Percentiles rank a stretch among this genome's conserved stretches.
These are phyloP conservation scores for Samsoniella hepiali DNA, from an alignment of 2,329 filamentous ascomycete species.

Conservation along the genomic window DNA sequence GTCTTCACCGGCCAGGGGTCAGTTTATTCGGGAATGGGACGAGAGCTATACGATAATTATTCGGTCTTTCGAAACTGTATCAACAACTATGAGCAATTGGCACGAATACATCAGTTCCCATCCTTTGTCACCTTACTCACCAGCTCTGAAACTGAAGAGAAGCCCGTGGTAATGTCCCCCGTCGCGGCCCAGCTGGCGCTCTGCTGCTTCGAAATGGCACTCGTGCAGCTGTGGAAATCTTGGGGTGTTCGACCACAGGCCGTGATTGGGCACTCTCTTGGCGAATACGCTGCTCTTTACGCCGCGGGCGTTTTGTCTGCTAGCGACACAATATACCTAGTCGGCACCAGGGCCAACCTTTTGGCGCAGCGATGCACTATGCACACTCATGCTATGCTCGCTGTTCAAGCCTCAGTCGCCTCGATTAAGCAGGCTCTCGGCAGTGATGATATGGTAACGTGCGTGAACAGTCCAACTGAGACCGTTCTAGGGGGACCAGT, in stretches of 20 bases:
- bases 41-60: conserved; percentile 47
- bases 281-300: conserved; percentile 40
- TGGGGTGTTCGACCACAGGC: conserved; percentile 52
- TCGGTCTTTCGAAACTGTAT: conserved; percentile 49
- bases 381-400: conserved; percentile 62
- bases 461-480: conserved; percentile 72
- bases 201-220: conserved; percentile 55
- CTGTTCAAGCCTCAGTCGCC: conserved; percentile 42
- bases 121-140: conserved; percentile 47
- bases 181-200: conserved; percentile 50
- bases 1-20: conserved; percentile 57
- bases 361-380: conserved; percentile 64
- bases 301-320: conserved; percentile 68
- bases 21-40: conserved; percentile 50
- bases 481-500: conserved; percentile 62
- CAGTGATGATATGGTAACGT: conserved; percentile 55
- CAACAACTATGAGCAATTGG: conserved; percentile 55
- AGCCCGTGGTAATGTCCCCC: conserved; percentile 22
- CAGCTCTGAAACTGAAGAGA: conserved; percentile 32
- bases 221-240: conserved; percentile 52
- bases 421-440: conserved; percentile 44
- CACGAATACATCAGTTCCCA: conserved; percentile 51
- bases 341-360: conserved; percentile 64
- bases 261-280: conserved; percentile 59
- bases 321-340: conserved; percentile 69